These are phyloP conservation scores for Alternaria gaisen DNA, from an alignment of 2,329 filamentous ascomycete genomes.

Conservation along the genomic window DNA sequence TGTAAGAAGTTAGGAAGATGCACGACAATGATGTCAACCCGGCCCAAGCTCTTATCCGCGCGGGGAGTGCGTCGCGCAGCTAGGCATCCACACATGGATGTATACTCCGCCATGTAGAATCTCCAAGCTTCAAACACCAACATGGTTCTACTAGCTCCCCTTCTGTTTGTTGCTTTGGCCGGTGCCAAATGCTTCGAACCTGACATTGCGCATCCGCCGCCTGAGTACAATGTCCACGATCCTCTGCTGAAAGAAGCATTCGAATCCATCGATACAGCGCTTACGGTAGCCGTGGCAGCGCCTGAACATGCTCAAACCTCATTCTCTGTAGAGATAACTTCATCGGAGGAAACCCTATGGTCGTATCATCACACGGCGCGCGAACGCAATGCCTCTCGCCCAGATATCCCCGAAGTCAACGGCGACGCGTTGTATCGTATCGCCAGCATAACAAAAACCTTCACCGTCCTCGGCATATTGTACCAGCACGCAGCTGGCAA, in stretches of 20 bases:
- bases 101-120: constrained; percentile 6
- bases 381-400: constrained; percentile 47
- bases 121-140: constrained; percentile 9
- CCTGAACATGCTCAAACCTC: constrained; percentile 48
- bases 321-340: constrained; percentile 54
- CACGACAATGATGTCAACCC: constrained; percentile 4
- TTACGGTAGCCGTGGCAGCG: constrained; percentile 36
- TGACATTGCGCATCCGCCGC: constrained; percentile 51
- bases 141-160: constrained; percentile 22
- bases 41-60: constrained; percentile 8
- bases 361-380: constrained; percentile 51
- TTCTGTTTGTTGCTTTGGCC: constrained; percentile 21
- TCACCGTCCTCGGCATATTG: constrained; percentile 46
- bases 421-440: constrained; percentile 54
- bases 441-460: constrained; percentile 49
- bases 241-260: constrained; percentile 43
- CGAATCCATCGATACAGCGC: constrained; percentile 34
- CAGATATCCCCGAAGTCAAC: constrained; percentile 49
- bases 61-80: not conserved
- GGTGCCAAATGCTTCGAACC: constrained; percentile 49
- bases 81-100: not conserved
- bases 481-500: constrained; percentile 46
- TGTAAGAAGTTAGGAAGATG: not conserved
- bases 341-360: constrained; percentile 50
- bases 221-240: constrained; percentile 40